Base-by-base conservation (phyloP, 1,284 basidiomycete genomes). In the Exobasidium rhododendri region DNA sequence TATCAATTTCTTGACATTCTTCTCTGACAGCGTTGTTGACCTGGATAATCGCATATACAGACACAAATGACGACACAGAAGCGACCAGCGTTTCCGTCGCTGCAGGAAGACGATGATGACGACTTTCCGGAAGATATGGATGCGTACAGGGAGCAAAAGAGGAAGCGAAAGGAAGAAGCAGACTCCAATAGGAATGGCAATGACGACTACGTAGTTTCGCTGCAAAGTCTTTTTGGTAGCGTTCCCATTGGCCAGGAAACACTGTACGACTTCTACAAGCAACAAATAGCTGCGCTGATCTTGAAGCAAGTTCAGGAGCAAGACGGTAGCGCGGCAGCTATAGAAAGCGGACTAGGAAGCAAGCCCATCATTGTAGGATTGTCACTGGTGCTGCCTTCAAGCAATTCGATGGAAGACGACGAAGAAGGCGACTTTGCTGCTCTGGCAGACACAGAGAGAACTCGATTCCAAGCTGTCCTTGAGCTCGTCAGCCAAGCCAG, bases 201-300 rank as follows among this genome's bases (percentile, higher is more conserved):
- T 26, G n/a, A 20, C 4, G 24, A 50, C 13, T 50, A 20, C 28
- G n/a, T 50, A 26, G 26, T 4, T 3, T 3, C 47, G 2, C 13
- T 14, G 13, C 47, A 50, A 50, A 28, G 20, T 1, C 81, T 97
- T 30, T 84, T 97, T 28, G 94, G 93, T 40, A 85, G 82, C 11
- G 80, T 83, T 2, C 81, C 79, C 1, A 82, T 85, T 53, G 85
- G 88, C 61, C 75, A 86, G 61, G 86, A 87, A 46, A 86, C 87
- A 0, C 81, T 94, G 24, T 86, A 94, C 76, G 87, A 88, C 46
- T 83, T 94, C 0, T 96, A 94, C 78, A 87, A 87, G 0, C 83
- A 87, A 3, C 93, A 97, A 71, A 87, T 92, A 50, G 90, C 92
- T 0, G 91, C 91, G 0, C 83, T 94, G 6, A 80, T 93, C 1